phyloP scores from a whole-genome alignment of 202 grass and related monocot species.

The Panicum virgatum region DNA sequence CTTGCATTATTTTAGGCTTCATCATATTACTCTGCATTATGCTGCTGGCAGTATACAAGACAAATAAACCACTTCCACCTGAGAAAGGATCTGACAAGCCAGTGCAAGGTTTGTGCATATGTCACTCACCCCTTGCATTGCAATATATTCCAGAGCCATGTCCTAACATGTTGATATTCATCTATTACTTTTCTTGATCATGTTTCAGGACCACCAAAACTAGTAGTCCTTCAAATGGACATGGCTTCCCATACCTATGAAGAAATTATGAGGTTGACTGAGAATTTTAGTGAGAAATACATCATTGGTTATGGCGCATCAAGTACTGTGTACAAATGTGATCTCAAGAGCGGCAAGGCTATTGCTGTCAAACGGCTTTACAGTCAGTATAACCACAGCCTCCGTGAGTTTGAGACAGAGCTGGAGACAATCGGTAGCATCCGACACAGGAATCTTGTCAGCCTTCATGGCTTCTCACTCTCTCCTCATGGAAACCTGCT shows the following conservation, averaged over 20 bases:
- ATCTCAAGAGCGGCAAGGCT: slow-evolving; percentile 76
- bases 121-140: not conserved
- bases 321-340: slow-evolving; percentile 94
- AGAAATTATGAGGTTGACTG: slow-evolving; percentile 94
- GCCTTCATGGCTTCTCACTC: slow-evolving; percentile 90
- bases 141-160: not conserved
- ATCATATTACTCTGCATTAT: slow-evolving; percentile 67
- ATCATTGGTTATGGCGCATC: slow-evolving; percentile 97
- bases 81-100: slow-evolving; percentile 63
- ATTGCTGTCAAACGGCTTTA: slow-evolving; percentile 92
- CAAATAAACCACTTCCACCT: slow-evolving; percentile 70
- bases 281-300: slow-evolving; percentile 93
- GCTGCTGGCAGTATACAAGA: slow-evolving; percentile 79
- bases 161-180: slow-evolving; percentile 3
- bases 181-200: slow-evolving; percentile 18
- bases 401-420: slow-evolving; percentile 89
- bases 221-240: slow-evolving; percentile 95
- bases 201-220: slow-evolving; percentile 83
- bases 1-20: slow-evolving; percentile 82
- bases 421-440: slow-evolving; percentile 86
- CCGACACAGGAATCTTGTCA: slow-evolving; percentile 87
- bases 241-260: slow-evolving; percentile 96
- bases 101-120: slow-evolving; percentile 59
- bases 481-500: slow-evolving; percentile 97
- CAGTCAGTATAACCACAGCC: slow-evolving; percentile 82